A percentile compares a stretch with the other conserved stretches of the same genome.
Evolutionary conservation across 192 early-diverging fungal genomes (phyloP).

Genomic region (Entophlyctis helioformis): DNA sequence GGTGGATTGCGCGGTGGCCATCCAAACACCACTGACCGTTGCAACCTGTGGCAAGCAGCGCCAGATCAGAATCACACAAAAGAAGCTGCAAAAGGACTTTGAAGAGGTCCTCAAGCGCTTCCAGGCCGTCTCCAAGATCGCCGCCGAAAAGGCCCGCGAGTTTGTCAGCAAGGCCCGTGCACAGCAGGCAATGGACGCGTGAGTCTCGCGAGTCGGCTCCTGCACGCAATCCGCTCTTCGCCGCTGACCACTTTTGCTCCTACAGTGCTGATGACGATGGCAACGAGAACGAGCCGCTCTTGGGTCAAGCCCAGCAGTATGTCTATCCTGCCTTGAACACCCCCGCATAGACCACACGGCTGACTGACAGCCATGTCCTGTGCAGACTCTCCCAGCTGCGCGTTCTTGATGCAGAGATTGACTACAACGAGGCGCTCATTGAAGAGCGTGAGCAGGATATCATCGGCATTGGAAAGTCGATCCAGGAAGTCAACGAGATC

Average conservation of each 20-base stretch:
- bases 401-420: constrained; percentile 79
- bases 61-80: constrained; percentile 74
- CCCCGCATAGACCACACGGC: too few species aligned
- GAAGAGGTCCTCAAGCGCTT: constrained; percentile 83
- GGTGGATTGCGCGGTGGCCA: too few species aligned
- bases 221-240: too few species aligned
- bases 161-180: constrained; percentile 67
- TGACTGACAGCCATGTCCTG: too few species aligned
- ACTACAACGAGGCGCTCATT: constrained; percentile 91
- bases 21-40: too few species aligned
- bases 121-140: constrained; percentile 69
- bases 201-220: not conserved
- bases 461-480: constrained; percentile 82
- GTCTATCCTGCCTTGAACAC: too few species aligned
- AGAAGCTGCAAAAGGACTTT: constrained; percentile 92
- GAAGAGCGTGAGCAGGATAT: constrained; percentile 89
- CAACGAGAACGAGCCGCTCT: constrained; percentile 46
- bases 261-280: constrained; percentile 31
- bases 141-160: constrained; percentile 73
- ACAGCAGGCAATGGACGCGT: constrained; percentile 16
- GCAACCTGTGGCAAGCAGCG: constrained; percentile 21
- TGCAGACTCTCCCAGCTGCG: too few species aligned
- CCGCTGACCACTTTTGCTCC: not conserved
- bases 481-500: constrained; percentile 91
- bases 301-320: too few species aligned